These are phyloP conservation scores for Aspergillus sp. DNA, from an alignment of 2,329 filamentous ascomycete genomes.

Conservation along the genomic window DNA sequence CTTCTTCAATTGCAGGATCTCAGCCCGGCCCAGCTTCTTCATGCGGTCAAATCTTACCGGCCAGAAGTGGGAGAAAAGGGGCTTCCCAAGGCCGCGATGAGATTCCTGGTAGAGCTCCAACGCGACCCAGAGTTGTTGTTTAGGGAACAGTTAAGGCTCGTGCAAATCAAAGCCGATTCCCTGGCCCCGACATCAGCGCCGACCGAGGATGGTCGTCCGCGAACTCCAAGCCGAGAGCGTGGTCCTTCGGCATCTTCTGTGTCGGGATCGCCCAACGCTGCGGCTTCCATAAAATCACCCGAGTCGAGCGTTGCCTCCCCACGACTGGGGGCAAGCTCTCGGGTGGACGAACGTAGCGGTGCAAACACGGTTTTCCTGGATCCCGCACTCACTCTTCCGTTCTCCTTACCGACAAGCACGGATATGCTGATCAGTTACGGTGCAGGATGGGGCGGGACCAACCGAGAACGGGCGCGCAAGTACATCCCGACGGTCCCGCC, in stretches of 20 bases:
- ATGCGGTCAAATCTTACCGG: conserved; percentile 88
- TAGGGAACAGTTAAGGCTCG: conserved; percentile 34
- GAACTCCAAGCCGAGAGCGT: conserved; percentile 27
- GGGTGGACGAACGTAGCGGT: conserved; percentile 28
- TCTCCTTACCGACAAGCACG: conserved; percentile 90
- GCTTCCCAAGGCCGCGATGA: conserved; percentile 81
- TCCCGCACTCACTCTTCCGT: conserved; percentile 88
- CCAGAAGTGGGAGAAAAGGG: conserved; percentile 94
- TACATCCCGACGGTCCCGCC: conserved; percentile 95
- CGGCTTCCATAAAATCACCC: conserved; percentile 22
- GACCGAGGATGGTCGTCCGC: conserved; percentile 27
- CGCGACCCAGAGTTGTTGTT: conserved; percentile 65
- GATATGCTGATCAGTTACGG: conserved; percentile 97
- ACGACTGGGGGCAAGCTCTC: conserved; percentile 19
- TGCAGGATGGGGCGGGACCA: conserved; percentile 88
- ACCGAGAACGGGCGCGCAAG: conserved; percentile 86
- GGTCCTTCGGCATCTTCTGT: conserved; percentile 13
- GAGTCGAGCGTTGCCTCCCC: conserved; percentile 25
- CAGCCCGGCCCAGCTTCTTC: conserved; percentile 83
- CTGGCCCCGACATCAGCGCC: conserved; percentile 15
- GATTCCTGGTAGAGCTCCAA: conserved; percentile 79
- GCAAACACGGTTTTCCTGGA: conserved; percentile 66
- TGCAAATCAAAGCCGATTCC: conserved; percentile 26
- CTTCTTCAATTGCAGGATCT: conserved; percentile 84
- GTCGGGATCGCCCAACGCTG: conserved; percentile 22